Evolutionary conservation across 768 basidiomycete genomes (phyloP).

Genomic region (Lactifluus subvellereus): DNA sequence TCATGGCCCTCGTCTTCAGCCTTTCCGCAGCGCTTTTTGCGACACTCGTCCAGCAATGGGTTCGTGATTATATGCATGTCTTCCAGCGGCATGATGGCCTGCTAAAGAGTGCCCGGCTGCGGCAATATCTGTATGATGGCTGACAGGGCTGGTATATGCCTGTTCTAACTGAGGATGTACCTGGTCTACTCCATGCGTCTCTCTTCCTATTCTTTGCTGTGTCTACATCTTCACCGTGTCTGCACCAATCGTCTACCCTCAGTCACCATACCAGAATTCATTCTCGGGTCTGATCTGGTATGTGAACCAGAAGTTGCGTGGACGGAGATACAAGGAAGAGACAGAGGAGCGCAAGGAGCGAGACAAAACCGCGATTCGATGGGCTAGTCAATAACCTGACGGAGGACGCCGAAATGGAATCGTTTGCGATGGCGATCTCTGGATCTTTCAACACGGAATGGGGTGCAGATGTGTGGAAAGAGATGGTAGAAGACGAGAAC

Average conservation of each 20-base stretch:
- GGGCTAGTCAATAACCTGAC: neutral
- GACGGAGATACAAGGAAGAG: neutral
- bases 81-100: slow-evolving; percentile 30
- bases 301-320: neutral
- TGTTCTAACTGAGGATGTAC: slow-evolving; percentile 39
- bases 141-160: slow-evolving; percentile 38
- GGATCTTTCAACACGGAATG: slow-evolving; percentile 15
- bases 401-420: neutral
- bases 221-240: slow-evolving; percentile 14
- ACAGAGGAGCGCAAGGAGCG: neutral
- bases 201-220: slow-evolving; percentile 47
- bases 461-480: slow-evolving; percentile 9
- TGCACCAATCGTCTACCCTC: neutral
- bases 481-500: neutral
- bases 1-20: slow-evolving; percentile 33
- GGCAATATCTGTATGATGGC: slow-evolving; percentile 34
- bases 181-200: slow-evolving; percentile 43
- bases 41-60: slow-evolving; percentile 47
- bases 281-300: slow-evolving; percentile 5
- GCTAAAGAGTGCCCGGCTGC: slow-evolving; percentile 36
- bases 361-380: neutral
- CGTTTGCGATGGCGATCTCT: neutral
- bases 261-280: slow-evolving; percentile 13
- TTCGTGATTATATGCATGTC: slow-evolving; percentile 32
- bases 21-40: slow-evolving; percentile 39